phyloP scores from a whole-genome alignment of 164 flowering plant genomes.

The Stephania japonica region DNA sequence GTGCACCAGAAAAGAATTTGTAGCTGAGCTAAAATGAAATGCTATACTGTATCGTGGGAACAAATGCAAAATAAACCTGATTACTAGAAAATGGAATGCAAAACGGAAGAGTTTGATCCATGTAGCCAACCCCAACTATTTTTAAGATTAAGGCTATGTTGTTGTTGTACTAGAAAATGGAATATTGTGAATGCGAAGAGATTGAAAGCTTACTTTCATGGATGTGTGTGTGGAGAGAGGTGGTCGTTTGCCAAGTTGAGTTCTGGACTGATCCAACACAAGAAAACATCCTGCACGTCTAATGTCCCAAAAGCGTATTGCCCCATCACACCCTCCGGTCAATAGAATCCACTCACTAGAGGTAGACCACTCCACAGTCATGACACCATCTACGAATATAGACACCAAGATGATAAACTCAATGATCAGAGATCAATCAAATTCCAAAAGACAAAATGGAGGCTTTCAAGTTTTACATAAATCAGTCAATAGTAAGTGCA shows the following conservation, averaged over 20 bases:
- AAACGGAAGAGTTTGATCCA: no score
- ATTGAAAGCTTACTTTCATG: constrained; percentile 42
- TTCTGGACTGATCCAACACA: constrained; percentile 75
- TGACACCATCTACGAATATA: constrained; percentile 74
- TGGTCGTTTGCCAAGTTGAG: constrained; percentile 92
- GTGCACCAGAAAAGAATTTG: background rate
- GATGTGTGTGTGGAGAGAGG: constrained; percentile 39
- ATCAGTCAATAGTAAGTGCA: background rate
- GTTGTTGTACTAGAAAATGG: background rate
- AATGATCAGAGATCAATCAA: background rate
- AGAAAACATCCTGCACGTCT: constrained; percentile 91
- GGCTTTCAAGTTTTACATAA: background rate
- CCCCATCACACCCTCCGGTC: constrained; percentile 98
- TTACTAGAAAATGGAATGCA: background rate
- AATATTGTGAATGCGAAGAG: background rate
- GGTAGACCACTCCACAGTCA: constrained; percentile 89
- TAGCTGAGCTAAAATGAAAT: background rate
- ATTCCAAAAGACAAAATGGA: background rate
- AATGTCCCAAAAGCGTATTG: constrained; percentile 98
- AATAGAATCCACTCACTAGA: constrained; percentile 94
- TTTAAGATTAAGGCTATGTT: no score
- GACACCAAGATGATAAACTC: constrained; percentile 8
- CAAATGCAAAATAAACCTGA: background rate
- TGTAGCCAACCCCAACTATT: no score
- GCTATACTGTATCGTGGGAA: background rate